Base-by-base conservation (phyloP, 1,284 basidiomycete genomes). In the Mrakiaceae sp. region DNA sequence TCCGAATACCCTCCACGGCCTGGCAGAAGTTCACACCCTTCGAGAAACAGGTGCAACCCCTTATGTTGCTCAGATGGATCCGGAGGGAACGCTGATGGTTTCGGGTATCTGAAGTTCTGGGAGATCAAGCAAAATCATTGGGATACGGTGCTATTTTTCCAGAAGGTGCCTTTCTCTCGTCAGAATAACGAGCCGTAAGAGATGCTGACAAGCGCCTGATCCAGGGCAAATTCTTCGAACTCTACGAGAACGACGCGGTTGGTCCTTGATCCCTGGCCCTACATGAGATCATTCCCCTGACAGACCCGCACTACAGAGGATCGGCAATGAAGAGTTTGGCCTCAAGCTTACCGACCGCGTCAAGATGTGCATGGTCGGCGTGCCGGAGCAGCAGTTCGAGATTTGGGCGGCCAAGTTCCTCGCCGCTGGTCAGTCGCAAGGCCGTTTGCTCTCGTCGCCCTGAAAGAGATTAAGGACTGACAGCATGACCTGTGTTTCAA, bases 331-430 rank as follows among this genome's bases (percentile, higher is more conserved):
- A 69, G 86, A 94, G 67, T 96, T 97, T 72, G 93, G 96, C 71
- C 77, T 97, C 66, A 97, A 97, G 74, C 69, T 79, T 43, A 79
- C 78, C 0, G 77, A 78, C 67, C 71, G 77, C 64, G 94, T 97
- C 64, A 98, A 98, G 78, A 99, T 99, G 96, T 94, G 88, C 68
- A 97, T 96, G 93, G 91, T 96, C 67, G 94, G 96, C 53, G 95
- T 98, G 4, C 96, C 96, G 0, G 96, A 98, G 74, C 85, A 84
- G 75, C 87, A 87, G 1, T 96, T 98, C 75, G 92, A 95, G 71
- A 87, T 88, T 70, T 93, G 90, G 90, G 74, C 78, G 14, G 74
- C 76, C 58, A 81, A 81, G 67, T 79, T 81, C 70, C 72, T 78
- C 3, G 78, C 73, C 2, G 71, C 76, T 81, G 93, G 94, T 0